phyloP scores from a whole-genome alignment of 805 yeast species.

The Soucietia sequanensis region DNA sequence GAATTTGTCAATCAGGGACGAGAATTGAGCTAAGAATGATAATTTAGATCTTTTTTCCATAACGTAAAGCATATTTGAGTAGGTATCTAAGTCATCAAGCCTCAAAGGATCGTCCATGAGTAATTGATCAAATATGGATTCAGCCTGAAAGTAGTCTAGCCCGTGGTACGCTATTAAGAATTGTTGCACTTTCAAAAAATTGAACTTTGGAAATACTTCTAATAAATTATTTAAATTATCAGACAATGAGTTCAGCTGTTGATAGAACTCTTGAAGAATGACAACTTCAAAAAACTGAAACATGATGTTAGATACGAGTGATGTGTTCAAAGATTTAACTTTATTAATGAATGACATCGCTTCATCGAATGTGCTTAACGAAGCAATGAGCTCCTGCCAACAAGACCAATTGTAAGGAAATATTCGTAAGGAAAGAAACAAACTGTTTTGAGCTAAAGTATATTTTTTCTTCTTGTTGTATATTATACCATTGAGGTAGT shows the following conservation, averaged over 20 bases:
- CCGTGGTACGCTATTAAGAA: conserved; percentile 81
- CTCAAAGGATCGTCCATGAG: conserved; percentile 76
- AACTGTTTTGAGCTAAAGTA: conserved; percentile 56
- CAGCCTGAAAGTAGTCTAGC: conserved; percentile 83
- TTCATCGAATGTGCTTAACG: conserved; percentile 61
- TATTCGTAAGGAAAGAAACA: conserved; percentile 57
- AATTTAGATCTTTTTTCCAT: conserved; percentile 86
- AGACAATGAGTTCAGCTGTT: conserved; percentile 53
- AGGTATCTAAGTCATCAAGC: conserved; percentile 86
- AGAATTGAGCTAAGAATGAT: conserved; percentile 82
- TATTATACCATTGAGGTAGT: conserved; percentile 71
- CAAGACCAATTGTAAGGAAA: conserved; percentile 93
- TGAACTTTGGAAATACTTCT: conserved; percentile 65
- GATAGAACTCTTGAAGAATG: conserved; percentile 76
- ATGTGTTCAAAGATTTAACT: conserved; percentile 33
- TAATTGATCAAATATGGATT: conserved; percentile 72
- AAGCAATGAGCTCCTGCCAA: conserved; percentile 76
- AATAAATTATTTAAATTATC: conserved; percentile 50
- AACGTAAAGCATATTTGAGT: conserved; percentile 92
- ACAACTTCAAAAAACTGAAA: conserved; percentile 61
- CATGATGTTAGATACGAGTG: conserved; percentile 32
- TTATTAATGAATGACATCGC: conserved; percentile 43
- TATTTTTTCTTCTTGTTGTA: conserved; percentile 60
- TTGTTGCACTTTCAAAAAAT: conserved; percentile 74
- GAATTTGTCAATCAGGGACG: conserved; percentile 77